A percentile compares a stretch with the other conserved stretches of the same genome.
These are phyloP conservation scores for Ceratocystis colombiana DNA, from an alignment of 2,329 filamentous ascomycete species.

Conservation along the genomic window DNA sequence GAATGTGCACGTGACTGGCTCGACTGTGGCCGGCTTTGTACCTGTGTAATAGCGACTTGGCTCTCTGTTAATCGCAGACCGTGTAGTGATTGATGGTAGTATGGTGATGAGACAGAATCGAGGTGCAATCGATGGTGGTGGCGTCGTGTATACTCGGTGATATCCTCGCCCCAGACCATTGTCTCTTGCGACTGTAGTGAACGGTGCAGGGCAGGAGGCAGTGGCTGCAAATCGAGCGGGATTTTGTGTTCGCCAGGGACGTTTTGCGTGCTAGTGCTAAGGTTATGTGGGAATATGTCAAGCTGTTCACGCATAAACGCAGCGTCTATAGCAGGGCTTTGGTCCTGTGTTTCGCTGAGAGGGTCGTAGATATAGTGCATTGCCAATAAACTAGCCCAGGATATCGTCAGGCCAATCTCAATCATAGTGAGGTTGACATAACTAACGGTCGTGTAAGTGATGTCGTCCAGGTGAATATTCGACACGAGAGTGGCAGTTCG, in stretches of 20 bases:
- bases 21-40: slow-evolving; percentile 6
- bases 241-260: background rate
- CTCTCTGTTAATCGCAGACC: slow-evolving; percentile 9
- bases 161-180: slow-evolving; percentile 22
- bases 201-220: slow-evolving; percentile 29
- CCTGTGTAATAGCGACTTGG: slow-evolving; percentile 6
- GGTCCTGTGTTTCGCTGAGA: slow-evolving; percentile 22
- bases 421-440: slow-evolving; percentile 24
- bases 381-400: slow-evolving; percentile 19
- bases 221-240: background rate
- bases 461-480: slow-evolving; percentile 18
- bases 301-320: slow-evolving; percentile 7
- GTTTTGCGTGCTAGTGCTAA: background rate
- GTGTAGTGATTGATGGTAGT: slow-evolving; percentile 10
- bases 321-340: slow-evolving; percentile 6
- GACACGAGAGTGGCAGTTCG: slow-evolving; percentile 26
- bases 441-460: slow-evolving; percentile 21
- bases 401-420: slow-evolving; percentile 22
- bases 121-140: slow-evolving; percentile 15
- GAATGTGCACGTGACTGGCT: background rate
- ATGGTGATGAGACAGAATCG: slow-evolving; percentile 1
- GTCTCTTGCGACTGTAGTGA: slow-evolving; percentile 15
- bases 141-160: slow-evolving; percentile 28
- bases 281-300: slow-evolving; percentile 21
- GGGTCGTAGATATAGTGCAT: slow-evolving; percentile 22